Percentiles rank a stretch among this genome's conserved stretches.
phyloP scores from a whole-genome alignment of 2,329 filamentous ascomycete species.

The Albophoma yamanashiensis region DNA sequence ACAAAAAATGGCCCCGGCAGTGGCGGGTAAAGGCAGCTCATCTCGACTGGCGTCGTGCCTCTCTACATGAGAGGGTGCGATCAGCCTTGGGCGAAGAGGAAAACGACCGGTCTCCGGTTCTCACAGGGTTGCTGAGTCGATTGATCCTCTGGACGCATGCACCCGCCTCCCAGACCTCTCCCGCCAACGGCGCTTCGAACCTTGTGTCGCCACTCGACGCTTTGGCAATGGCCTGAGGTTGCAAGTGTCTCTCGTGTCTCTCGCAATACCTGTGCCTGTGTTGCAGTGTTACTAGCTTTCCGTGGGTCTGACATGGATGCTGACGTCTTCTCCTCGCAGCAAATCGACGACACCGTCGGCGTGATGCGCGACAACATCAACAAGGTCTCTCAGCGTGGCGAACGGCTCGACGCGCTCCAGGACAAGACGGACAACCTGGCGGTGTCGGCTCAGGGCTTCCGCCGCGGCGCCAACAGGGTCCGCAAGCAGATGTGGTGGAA shows the following conservation, averaged over 20 bases:
- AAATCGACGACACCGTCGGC: conserved; percentile 94
- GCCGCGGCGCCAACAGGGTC: conserved; percentile 89
- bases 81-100: neutral
- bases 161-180: neutral
- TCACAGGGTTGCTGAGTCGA: neutral
- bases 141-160: neutral
- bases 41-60: fast-evolving
- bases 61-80: neutral
- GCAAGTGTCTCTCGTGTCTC: neutral
- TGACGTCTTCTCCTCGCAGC: conserved; percentile 39
- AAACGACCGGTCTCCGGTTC: neutral
- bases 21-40: neutral
- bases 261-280: neutral
- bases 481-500: conserved; percentile 99
- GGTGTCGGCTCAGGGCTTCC: conserved; percentile 87
- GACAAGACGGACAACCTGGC: conserved; percentile 94
- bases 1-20: neutral
- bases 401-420: conserved; percentile 76
- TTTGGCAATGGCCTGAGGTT: neutral
- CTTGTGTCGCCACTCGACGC: neutral
- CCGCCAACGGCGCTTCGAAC: neutral
- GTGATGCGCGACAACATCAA: conserved; percentile 98
- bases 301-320: neutral
- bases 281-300: neutral
- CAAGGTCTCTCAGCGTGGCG: conserved; percentile 89